phyloP scores from a whole-genome alignment of 345 rosid species.

The Gynandropsis gynandra region DNA sequence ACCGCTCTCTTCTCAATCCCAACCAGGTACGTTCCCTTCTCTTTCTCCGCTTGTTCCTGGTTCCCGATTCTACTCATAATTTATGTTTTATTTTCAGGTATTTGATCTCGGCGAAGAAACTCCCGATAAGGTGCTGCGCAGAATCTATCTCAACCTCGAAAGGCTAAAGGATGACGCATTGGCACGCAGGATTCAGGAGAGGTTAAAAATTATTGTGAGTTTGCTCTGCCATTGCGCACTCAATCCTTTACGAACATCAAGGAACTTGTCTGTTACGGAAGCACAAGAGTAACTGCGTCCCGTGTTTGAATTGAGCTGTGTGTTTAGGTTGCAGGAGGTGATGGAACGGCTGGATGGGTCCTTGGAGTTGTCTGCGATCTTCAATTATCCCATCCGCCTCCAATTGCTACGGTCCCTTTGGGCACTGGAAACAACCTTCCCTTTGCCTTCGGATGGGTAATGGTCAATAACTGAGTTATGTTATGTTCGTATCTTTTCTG shows the following conservation, averaged over 20 bases:
- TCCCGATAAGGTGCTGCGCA: slow-evolving; percentile 52
- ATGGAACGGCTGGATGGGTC: slow-evolving; percentile 98
- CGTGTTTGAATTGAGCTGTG: too few species aligned
- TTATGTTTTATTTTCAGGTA: slow-evolving; percentile 40
- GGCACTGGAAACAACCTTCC: slow-evolving; percentile 98
- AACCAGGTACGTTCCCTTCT: slow-evolving; percentile 39
- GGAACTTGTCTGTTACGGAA: not conserved
- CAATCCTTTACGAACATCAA: not conserved
- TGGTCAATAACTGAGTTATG: slow-evolving; percentile 8
- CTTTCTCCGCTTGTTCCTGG: not conserved
- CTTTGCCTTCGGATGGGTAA: slow-evolving; percentile 94
- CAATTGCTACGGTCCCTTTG: slow-evolving; percentile 86
- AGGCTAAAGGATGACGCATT: slow-evolving; percentile 43
- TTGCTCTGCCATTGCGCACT: not conserved
- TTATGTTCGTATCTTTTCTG: not conserved
- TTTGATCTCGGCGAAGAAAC: slow-evolving; percentile 64
- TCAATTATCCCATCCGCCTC: slow-evolving; percentile 75
- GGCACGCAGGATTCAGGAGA: slow-evolving; percentile 42
- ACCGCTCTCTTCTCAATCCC: slow-evolving; percentile 44
- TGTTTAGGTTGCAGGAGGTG: slow-evolving; percentile 93
- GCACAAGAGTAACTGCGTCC: too few species aligned
- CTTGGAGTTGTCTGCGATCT: slow-evolving; percentile 93
- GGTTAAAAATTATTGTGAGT: slow-evolving; percentile 65
- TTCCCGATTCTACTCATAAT: not conserved
- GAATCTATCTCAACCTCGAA: slow-evolving; percentile 55